A percentile compares a stretch with the other conserved stretches of the same genome.
These are phyloP conservation scores for Dalbergia oliveri DNA, from an alignment of 306 rosid species.

Conservation along the genomic window DNA sequence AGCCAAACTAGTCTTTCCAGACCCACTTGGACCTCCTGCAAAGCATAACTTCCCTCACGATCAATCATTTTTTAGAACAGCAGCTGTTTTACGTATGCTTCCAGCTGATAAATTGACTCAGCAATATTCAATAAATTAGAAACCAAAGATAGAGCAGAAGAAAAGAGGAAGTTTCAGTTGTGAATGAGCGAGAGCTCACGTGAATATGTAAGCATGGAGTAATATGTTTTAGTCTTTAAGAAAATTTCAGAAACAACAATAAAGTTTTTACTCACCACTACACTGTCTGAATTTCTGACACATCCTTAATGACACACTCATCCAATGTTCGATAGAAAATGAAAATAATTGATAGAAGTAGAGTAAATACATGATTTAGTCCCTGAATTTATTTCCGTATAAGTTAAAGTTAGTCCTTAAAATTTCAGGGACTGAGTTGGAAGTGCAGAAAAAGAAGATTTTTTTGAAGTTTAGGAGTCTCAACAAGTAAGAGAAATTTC, in stretches of 20 bases:
- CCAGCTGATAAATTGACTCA: constrained; percentile 34
- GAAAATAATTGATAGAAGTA: neutral
- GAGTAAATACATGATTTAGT: no score
- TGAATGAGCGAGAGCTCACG: neutral
- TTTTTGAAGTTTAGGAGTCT: constrained; percentile 7
- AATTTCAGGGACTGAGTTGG: no score
- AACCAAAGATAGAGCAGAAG: constrained; percentile 16
- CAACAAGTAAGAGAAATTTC: neutral
- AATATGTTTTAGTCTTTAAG: constrained; percentile 5
- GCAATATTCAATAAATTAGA: constrained; percentile 30
- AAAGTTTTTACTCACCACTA: constrained; percentile 12
- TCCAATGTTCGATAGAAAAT: neutral
- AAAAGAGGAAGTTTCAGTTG: constrained; percentile 14
- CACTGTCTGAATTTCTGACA: neutral
- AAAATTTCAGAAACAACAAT: constrained; percentile 5
- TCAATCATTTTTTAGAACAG: constrained; percentile 45
- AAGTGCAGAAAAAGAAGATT: neutral
- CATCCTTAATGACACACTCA: neutral
- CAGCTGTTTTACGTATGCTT: constrained; percentile 16
- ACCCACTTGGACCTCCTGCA: constrained; percentile 99
- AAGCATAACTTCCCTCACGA: constrained; percentile 43
- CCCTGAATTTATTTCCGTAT: no score
- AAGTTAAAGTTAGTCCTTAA: no score
- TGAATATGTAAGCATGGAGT: neutral
- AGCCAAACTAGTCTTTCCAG: constrained; percentile 99